Base-by-base conservation (phyloP, 805 yeast genomes). In the Pichia deserticola region DNA sequence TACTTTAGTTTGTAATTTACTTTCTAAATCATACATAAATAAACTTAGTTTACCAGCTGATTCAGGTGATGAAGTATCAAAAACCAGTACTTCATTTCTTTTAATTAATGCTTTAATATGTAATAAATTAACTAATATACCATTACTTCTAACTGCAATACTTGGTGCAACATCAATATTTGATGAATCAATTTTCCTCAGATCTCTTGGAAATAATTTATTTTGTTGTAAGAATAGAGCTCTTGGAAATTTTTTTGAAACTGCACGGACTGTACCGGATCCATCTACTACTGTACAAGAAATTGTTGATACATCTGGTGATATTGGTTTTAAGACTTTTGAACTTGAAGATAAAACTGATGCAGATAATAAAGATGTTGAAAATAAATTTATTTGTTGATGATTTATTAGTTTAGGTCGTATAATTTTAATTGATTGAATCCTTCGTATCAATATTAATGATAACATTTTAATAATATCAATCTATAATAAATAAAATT, bases 21-120 rank as follows among this genome's bases (percentile, higher is more conserved):
- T 73, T 59, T 86, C 93, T 49, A 90, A 67, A 65, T 90, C 97
- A 64, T 89, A 88, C 75, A 90, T 82, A 58, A 90, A 81, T 47
- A 86, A 71, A 15, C 96, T 87, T 48, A 88, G 64, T 52, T 78
- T 78, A 13, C 81, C 74, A 0, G 92, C 87, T n/a, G 81, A 76
- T n/a, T 78, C 74, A 3, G 72, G 60, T 48, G 68, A 78, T 47
- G 82, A 72, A 1, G 88, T 82, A 60, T 93, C 98, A 65, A 93
- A 93, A 1, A 93, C 76, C 68, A 86, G 76, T 9, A 93, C 95
- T 54, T 76, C 71, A 59, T 92, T 88, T 40, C 79, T 75, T 58
- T 85, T 86, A n/a, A 93, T 79, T 43, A 93, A 73, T 1, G 97
- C 98, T 56, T 93, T 85, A 45, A 93, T 89, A 63, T 90, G 93